phyloP scores from a whole-genome alignment of 352 stramenopile genomes.

The Phytophthora sansomeana region DNA sequence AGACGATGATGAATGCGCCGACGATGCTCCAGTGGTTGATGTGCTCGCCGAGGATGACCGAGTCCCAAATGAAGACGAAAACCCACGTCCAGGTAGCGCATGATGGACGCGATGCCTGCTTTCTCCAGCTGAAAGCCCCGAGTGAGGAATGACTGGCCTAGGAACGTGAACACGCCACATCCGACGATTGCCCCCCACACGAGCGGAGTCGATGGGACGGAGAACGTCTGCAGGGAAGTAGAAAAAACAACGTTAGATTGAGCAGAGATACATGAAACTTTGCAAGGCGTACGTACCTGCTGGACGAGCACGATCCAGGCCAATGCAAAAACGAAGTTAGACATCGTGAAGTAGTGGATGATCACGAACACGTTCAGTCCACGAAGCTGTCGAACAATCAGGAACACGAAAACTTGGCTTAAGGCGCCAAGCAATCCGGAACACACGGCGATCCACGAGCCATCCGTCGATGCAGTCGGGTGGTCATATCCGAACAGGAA shows the following conservation, averaged over 20 bases:
- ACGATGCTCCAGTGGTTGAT: conserved; percentile 60
- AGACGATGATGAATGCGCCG: conserved; percentile 53
- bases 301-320: conserved; percentile 48
- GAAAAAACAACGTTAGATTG: neutral
- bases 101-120: conserved; percentile 61
- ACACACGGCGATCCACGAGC: conserved; percentile 35
- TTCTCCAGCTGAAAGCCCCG: conserved; percentile 72
- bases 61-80: conserved; percentile 75
- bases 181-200: conserved; percentile 49
- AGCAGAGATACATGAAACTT: conserved; percentile 1
- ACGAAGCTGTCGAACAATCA: conserved; percentile 54
- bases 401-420: conserved; percentile 53
- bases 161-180: conserved; percentile 46
- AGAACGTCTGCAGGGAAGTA: conserved; percentile 23
- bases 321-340: conserved; percentile 39
- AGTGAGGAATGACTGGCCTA: conserved; percentile 61
- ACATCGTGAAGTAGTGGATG: conserved; percentile 60
- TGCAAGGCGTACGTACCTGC: conserved; percentile 35
- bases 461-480: conserved; percentile 1
- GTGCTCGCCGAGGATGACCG: conserved; percentile 47
- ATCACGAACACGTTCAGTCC: conserved; percentile 49
- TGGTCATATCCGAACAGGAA: conserved; percentile 52
- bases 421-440: conserved; percentile 48
- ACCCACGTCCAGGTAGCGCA: conserved; percentile 78
- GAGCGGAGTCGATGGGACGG: conserved; percentile 27